Base-by-base conservation (phyloP, 202 grass and related monocot species). In the Carex arenaria region DNA sequence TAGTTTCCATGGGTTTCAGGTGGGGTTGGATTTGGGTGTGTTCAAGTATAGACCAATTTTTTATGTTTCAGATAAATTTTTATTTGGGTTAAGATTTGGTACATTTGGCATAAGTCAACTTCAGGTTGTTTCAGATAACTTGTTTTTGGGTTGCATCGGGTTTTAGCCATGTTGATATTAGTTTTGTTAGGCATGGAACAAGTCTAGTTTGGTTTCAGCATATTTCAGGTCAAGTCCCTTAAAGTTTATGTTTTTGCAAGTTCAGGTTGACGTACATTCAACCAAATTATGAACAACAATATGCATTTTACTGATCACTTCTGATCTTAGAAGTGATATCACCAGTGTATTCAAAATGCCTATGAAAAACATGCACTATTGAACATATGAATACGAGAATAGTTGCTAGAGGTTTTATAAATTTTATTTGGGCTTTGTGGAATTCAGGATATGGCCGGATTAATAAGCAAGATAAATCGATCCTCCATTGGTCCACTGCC, bases 391-490 rank as follows among this genome's bases (percentile, higher is more conserved):
- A 57, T 36, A n/a, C 36, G 26, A 77, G 28, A 30, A 82, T 22
- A 53, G 18, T 51, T 55, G 11, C 12, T 23, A 19, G 45, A 80
- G 28, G 54, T 69, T 61, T 38, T 56, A 61, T 85, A 59, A 55
- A 67, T 2, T 64, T 57, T 19, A 10, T n/a, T 56, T 32, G 1
- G 3, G 0, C 31, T 67, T 32, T 73, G 30, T 60, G 49, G 8
- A 78, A 78, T 95, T 87, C 79, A 99, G 96, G 96, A 99, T 92
- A 99, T 99, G 96, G 93, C 93, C 85, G 96, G 96, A 82, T 87
- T 99, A 31, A 99, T 99, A 88, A 94, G 91, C 85, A 99, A 99
- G 75, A 99, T 99, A 93, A 99, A 99, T 87, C 89, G 96, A 54
- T 99, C 96, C 42, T 96, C 89, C 49, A 99, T 96, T 82, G 96